Percentiles rank a stretch among this genome's conserved stretches.
Evolutionary conservation across 2,329 filamentous ascomycete species (phyloP).

Genomic region (Diaporthe nobilis): DNA sequence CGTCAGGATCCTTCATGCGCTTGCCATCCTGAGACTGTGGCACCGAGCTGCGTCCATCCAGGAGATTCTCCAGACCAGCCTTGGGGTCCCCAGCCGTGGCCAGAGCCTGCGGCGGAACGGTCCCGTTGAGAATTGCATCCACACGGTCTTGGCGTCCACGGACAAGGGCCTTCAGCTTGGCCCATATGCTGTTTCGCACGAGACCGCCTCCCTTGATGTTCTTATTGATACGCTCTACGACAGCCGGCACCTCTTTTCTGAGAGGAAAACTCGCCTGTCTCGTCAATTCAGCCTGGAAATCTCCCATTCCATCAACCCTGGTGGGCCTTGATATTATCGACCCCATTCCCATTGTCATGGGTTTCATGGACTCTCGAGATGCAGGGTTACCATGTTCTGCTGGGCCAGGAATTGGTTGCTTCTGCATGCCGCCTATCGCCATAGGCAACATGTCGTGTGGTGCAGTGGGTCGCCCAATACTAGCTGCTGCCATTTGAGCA

Average conservation of each 20-base stretch:
- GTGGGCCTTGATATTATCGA: neutral
- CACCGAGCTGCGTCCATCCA: conserved; percentile 10
- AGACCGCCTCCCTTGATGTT: conserved; percentile 18
- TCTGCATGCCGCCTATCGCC: conserved; percentile 11
- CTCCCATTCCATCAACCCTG: neutral
- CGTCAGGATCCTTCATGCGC: conserved; percentile 28
- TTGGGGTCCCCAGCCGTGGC: neutral
- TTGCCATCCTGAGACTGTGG: neutral
- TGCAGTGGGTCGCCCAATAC: neutral
- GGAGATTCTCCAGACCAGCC: neutral
- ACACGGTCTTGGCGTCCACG: conserved; percentile 7
- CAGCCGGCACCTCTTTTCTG: neutral
- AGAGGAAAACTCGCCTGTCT: neutral
- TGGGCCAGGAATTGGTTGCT: neutral
- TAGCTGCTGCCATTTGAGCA: neutral
- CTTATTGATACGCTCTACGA: neutral
- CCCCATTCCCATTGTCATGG: neutral
- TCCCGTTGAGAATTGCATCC: neutral
- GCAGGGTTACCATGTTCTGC: neutral
- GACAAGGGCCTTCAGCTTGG: neutral
- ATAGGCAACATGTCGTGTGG: neutral
- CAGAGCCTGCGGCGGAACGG: neutral
- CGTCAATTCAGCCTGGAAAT: neutral
- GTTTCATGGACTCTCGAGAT: neutral
- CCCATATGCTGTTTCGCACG: neutral